Percentiles rank a stretch among this genome's conserved stretches.
phyloP scores from a whole-genome alignment of 495 filamentous ascomycete genomes.

The Hypoxylon subgilvum region DNA sequence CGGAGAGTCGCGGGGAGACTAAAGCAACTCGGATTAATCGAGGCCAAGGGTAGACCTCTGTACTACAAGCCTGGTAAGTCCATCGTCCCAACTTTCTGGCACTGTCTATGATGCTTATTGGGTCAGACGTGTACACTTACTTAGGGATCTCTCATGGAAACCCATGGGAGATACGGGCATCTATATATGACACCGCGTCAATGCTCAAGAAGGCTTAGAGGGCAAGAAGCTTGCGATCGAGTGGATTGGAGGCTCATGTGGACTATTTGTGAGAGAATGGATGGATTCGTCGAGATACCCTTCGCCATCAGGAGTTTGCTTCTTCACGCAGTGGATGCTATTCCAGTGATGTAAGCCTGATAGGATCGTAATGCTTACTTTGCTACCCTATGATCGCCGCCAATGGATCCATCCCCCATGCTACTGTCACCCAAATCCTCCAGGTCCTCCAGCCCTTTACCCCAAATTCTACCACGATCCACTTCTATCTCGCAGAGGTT shows the following conservation, averaged over 20 bases:
- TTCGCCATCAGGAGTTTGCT: slow-evolving; percentile 8
- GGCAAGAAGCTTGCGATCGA: background rate
- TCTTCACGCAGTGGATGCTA: slow-evolving; percentile 1
- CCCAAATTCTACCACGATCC: background rate
- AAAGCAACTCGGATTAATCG: slow-evolving; percentile 64
- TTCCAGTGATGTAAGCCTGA: slow-evolving; percentile 17
- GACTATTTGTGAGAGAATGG: slow-evolving; percentile 3
- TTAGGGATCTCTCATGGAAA: slow-evolving; percentile 71
- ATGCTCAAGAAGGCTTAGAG: slow-evolving; percentile 36
- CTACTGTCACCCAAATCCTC: background rate
- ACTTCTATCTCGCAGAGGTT: too few relatives aligned
- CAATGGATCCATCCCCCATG: slow-evolving; percentile 21
- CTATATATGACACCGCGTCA: slow-evolving; percentile 55
- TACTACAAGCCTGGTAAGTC: slow-evolving; percentile 75
- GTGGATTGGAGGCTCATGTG: background rate
- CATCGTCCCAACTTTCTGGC: background rate
- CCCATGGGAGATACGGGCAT: slow-evolving; percentile 69
- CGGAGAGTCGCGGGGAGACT: slow-evolving; percentile 67
- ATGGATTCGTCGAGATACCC: slow-evolving; percentile 28
- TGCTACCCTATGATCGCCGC: slow-evolving; percentile 27
- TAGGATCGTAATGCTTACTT: slow-evolving; percentile 24
- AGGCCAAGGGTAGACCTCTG: slow-evolving; percentile 55
- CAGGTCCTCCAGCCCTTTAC: background rate
- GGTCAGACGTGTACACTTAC: slow-evolving; percentile 73
- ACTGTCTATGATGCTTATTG: slow-evolving; percentile 7